phyloP scores from a whole-genome alignment of 73 alveolate species.

The Halteria grandinella region DNA sequence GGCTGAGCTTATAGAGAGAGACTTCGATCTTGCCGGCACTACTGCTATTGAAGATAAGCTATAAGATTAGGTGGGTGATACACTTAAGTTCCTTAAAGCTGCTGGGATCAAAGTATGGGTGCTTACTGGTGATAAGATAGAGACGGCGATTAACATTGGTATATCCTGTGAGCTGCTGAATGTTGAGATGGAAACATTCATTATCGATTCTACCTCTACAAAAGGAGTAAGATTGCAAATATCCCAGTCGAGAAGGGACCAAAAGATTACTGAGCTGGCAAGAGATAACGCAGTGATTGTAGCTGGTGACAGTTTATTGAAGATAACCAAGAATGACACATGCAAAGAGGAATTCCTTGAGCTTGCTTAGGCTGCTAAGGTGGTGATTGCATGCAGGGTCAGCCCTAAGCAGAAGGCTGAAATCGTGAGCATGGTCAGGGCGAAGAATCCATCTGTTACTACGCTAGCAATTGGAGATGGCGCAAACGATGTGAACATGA shows the following conservation, averaged over 20 bases:
- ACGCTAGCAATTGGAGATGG: conserved; percentile 97
- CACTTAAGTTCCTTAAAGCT: conserved; percentile 63
- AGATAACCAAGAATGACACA: conserved; percentile 53
- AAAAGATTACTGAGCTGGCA: neutral
- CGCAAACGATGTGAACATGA: conserved; percentile 98
- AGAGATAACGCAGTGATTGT: conserved; percentile 76
- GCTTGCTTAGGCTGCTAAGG: conserved; percentile 38
- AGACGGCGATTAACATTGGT: conserved; percentile 53
- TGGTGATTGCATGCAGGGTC: conserved; percentile 88
- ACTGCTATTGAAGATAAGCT: conserved; percentile 87
- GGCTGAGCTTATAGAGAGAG: conserved; percentile 75
- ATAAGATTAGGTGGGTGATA: conserved; percentile 80
- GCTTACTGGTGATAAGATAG: conserved; percentile 54
- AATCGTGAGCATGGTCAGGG: conserved; percentile 62
- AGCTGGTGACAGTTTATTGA: conserved; percentile 81
- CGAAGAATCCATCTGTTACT: conserved; percentile 64
- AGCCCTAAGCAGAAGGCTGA: conserved; percentile 94
- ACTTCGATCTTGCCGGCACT: conserved; percentile 76
- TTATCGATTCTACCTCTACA: conserved; percentile 50
- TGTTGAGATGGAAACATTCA: conserved; percentile 44
- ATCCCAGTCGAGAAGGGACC: neutral
- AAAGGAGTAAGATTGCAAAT: neutral
- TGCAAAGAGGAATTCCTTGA: conserved; percentile 68
- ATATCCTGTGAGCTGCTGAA: conserved; percentile 79
- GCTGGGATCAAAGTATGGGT: conserved; percentile 64